A percentile compares a stretch with the other conserved stretches of the same genome.
Conservation (phyloP, 331 rosid genomes). For the Rosa hybrid region DNA sequence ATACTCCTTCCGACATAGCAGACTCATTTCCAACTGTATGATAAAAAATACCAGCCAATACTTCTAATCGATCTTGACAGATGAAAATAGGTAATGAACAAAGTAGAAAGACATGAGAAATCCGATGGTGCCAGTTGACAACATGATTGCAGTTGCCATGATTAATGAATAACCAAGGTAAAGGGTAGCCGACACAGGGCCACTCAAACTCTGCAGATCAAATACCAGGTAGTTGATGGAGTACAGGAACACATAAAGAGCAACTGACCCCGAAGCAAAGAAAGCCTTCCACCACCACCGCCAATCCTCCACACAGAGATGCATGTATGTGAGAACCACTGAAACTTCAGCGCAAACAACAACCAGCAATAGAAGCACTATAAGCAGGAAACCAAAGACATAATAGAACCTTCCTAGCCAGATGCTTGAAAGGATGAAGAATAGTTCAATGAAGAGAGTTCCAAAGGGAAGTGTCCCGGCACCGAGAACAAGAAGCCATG, state of each 20-base stretch:
- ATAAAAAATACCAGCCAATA: slow-evolving; percentile 20
- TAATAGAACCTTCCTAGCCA: slow-evolving; percentile 98
- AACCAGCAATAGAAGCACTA: slow-evolving; percentile 70
- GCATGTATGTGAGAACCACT: slow-evolving; percentile 95
- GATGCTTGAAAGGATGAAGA: slow-evolving; percentile 93
- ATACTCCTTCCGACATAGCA: slow-evolving; percentile 32
- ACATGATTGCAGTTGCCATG: slow-evolving; percentile 90
- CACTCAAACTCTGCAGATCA: slow-evolving; percentile 93
- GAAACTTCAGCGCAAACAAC: slow-evolving; percentile 93
- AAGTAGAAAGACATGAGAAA: slow-evolving; percentile 89
- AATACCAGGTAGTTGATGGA: slow-evolving; percentile 93
- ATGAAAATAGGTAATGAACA: slow-evolving; percentile 87
- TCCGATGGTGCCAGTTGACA: slow-evolving; percentile 86
- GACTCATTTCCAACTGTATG: slow-evolving; percentile 28
- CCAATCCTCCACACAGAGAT: slow-evolving; percentile 97
- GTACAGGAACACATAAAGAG: slow-evolving; percentile 85
- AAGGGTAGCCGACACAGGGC: slow-evolving; percentile 85
- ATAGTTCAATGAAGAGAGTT: slow-evolving; percentile 94
- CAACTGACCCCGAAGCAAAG: slow-evolving; percentile 92
- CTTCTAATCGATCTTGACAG: slow-evolving; percentile 79
- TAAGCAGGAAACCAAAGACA: slow-evolving; percentile 87
- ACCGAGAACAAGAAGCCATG: slow-evolving; percentile 96
- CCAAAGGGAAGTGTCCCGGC: slow-evolving; percentile 98
- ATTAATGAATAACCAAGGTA: slow-evolving; percentile 88
- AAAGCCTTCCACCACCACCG: slow-evolving; percentile 99